Evolutionary conservation across 1,139 yeast genomes (phyloP).

Genomic region (Chernovozyma aurita): DNA sequence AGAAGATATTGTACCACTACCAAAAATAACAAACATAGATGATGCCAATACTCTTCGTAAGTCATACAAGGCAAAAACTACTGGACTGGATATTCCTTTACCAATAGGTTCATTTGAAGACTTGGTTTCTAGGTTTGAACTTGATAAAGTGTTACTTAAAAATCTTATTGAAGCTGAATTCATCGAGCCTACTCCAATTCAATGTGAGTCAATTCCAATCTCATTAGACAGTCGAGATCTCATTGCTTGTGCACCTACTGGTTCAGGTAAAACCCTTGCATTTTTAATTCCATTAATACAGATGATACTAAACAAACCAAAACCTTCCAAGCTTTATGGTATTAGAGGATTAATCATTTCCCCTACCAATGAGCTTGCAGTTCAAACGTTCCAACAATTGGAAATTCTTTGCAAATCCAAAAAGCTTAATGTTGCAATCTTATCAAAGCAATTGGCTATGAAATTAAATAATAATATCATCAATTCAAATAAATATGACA

Average conservation of each 20-base stretch:
- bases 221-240: slow-evolving; percentile 63
- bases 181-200: slow-evolving; percentile 86
- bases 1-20: slow-evolving; percentile 29
- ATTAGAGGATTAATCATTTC: slow-evolving; percentile 77
- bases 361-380: slow-evolving; percentile 86
- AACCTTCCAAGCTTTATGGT: slow-evolving; percentile 33
- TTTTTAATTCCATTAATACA: slow-evolving; percentile 81
- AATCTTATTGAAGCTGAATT: slow-evolving; percentile 70
- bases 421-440: slow-evolving; percentile 54
- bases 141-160: slow-evolving; percentile 57
- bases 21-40: slow-evolving; percentile 45
- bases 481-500: slow-evolving; percentile 64
- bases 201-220: slow-evolving; percentile 78
- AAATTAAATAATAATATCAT: slow-evolving; percentile 60
- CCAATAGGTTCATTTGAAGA: slow-evolving; percentile 91
- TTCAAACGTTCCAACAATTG: slow-evolving; percentile 75
- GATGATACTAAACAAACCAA: slow-evolving; percentile 27
- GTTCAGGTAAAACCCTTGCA: slow-evolving; percentile 90
- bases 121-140: slow-evolving; percentile 58
- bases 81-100: slow-evolving; percentile 76
- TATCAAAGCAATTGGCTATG: slow-evolving; percentile 73
- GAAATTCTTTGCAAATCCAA: slow-evolving; percentile 49
- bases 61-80: slow-evolving; percentile 54
- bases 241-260: slow-evolving; percentile 90
- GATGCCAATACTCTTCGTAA: slow-evolving; percentile 59